These are phyloP conservation scores for Domatiomyces globalis DNA, from an alignment of 2,329 filamentous ascomycete species.

Conservation along the genomic window DNA sequence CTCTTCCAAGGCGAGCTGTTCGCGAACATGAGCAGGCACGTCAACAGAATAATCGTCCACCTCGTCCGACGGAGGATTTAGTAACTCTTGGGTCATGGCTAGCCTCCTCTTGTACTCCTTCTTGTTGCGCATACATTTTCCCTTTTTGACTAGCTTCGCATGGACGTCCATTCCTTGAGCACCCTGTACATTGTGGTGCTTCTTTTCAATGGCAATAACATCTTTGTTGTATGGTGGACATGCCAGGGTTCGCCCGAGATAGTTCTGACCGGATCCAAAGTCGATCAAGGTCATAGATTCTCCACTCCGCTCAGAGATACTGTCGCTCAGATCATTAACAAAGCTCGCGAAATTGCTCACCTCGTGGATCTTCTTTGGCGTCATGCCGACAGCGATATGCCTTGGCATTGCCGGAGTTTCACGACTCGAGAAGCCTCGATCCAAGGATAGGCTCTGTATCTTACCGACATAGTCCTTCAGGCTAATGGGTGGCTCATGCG, in stretches of 20 bases:
- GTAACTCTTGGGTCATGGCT: slow-evolving; percentile 2
- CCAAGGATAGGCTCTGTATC: slow-evolving; percentile 55
- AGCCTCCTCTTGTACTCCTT: slow-evolving; percentile 36
- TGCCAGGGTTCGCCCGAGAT: slow-evolving; percentile 76
- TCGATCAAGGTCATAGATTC: slow-evolving; percentile 64
- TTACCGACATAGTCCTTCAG: slow-evolving; percentile 59
- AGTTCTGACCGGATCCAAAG: slow-evolving; percentile 94
- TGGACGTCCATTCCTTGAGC: slow-evolving; percentile 73
- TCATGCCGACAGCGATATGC: slow-evolving; percentile 78
- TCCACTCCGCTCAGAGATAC: slow-evolving; percentile 32
- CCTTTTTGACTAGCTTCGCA: slow-evolving; percentile 60
- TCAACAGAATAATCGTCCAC: background rate
- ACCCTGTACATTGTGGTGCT: slow-evolving; percentile 70
- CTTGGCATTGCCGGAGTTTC: slow-evolving; percentile 38
- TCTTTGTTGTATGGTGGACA: slow-evolving; percentile 72
- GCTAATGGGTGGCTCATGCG: slow-evolving; percentile 35
- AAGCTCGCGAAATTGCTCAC: slow-evolving; percentile 83
- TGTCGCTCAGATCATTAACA: slow-evolving; percentile 51
- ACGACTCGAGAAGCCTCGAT: slow-evolving; percentile 41
- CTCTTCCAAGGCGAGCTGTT: slow-evolving; percentile 1
- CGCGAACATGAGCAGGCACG: slow-evolving; percentile 1
- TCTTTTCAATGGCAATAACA: slow-evolving; percentile 81
- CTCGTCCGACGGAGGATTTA: slow-evolving; percentile 2
- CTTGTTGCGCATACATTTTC: slow-evolving; percentile 65
- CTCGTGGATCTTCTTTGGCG: slow-evolving; percentile 87